phyloP scores from a whole-genome alignment of 345 rosid species.

The Erodium maritimum region DNA sequence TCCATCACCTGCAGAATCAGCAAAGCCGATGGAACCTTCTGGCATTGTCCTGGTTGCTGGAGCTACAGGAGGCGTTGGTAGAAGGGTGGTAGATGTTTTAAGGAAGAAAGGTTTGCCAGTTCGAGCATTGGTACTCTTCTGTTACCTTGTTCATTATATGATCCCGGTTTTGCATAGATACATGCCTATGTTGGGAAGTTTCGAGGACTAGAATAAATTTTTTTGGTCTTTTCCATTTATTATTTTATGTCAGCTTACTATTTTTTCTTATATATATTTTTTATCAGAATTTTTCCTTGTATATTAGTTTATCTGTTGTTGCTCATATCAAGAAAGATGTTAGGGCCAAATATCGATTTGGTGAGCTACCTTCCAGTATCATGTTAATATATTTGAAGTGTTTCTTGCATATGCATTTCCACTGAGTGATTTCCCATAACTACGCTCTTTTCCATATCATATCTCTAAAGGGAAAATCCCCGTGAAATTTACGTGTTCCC shows the following conservation, averaged over 20 bases:
- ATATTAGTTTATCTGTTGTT: constrained; percentile 31
- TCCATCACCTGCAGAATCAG: constrained; percentile 32
- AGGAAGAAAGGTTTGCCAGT: constrained; percentile 58
- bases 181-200: background rate
- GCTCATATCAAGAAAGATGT: constrained; percentile 72
- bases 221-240: background rate
- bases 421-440: background rate
- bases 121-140: constrained; percentile 49
- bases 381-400: background rate
- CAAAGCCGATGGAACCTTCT: constrained; percentile 37
- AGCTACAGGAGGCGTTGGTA: constrained; percentile 96
- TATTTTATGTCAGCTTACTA: background rate
- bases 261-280: background rate
- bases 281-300: background rate
- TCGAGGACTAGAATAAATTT: background rate
- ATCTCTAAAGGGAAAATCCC: too few species aligned
- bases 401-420: background rate
- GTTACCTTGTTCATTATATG: background rate
- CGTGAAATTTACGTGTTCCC: too few species aligned
- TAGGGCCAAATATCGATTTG: constrained; percentile 72
- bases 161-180: too few species aligned
- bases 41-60: constrained; percentile 71
- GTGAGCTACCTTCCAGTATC: constrained; percentile 23
- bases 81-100: constrained; percentile 62
- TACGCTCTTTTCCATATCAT: too few species aligned